Percentiles rank a stretch among this genome's conserved stretches.
Conservation (phyloP, 1,284 basidiomycete genomes). For the Serendipita sp. region DNA sequence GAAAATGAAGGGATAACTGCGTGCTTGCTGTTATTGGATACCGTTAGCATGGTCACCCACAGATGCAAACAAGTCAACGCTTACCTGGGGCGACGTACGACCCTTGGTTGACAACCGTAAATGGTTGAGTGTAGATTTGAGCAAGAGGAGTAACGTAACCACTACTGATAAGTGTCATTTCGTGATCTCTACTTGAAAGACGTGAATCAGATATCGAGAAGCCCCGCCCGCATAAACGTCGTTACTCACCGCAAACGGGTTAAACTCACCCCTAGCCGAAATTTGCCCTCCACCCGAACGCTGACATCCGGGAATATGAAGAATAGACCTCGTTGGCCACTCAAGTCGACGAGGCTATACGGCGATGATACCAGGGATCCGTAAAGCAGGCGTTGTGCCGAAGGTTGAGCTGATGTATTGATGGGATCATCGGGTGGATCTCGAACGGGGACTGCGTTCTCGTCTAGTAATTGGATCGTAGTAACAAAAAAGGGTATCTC, state of each 20-base stretch:
- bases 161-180: conserved; percentile 18
- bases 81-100: conserved; percentile 67
- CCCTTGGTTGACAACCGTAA: conserved; percentile 58
- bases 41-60: not conserved
- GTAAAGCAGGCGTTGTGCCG: conserved; percentile 52
- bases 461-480: conserved; percentile 2
- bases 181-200: conserved; percentile 5
- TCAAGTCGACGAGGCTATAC: conserved; percentile 59
- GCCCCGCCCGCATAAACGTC: conserved; percentile 28
- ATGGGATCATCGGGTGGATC: conserved; percentile 13
- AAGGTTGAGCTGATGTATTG: conserved; percentile 20
- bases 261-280: conserved; percentile 59
- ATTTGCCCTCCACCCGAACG: conserved; percentile 61
- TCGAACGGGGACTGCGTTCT: not conserved
- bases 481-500: conserved; percentile 67
- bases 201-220: conserved; percentile 33
- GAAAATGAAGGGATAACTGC: not conserved
- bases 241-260: conserved; percentile 36
- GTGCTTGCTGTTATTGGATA: not conserved
- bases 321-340: conserved; percentile 64
- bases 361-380: conserved; percentile 74
- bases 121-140: conserved; percentile 50
- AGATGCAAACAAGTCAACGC: not conserved
- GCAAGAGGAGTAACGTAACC: conserved; percentile 48
- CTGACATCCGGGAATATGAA: conserved; percentile 86